phyloP scores from a whole-genome alignment of 1,284 basidiomycete species.

The Malassezia vespertilionis region DNA sequence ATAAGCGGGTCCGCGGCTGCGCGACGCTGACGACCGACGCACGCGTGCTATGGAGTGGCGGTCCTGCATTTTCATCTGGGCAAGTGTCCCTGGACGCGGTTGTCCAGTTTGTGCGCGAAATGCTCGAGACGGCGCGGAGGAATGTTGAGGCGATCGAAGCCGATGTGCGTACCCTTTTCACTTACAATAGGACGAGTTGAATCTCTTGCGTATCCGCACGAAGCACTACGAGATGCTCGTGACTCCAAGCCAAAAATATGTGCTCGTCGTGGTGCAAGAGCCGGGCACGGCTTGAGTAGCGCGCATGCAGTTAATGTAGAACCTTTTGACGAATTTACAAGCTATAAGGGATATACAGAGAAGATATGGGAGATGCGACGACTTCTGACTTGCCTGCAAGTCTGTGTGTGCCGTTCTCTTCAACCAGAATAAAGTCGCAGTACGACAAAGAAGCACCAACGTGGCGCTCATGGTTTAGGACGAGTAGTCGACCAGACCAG shows the following conservation, averaged over 20 bases:
- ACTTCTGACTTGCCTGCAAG: too few species aligned
- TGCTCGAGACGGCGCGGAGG: neutral
- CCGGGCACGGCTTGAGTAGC: too few species aligned
- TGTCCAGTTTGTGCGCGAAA: constrained; percentile 10
- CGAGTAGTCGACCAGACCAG: constrained; percentile 38
- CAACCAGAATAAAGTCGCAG: neutral
- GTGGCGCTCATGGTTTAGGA: neutral
- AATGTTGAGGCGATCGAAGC: constrained; percentile 1
- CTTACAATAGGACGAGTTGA: constrained; percentile 26
- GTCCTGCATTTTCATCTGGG: constrained; percentile 1
- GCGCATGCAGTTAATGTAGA: too few species aligned
- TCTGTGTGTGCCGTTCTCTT: neutral
- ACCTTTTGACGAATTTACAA: too few species aligned
- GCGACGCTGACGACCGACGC: constrained; percentile 5
- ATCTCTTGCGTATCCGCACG: constrained; percentile 36
- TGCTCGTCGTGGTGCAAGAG: constrained; percentile 37
- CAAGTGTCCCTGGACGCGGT: neutral
- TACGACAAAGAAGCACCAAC: neutral
- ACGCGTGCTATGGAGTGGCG: constrained; percentile 14
- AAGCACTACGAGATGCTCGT: constrained; percentile 43
- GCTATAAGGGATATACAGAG: neutral
- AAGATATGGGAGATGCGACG: too few species aligned
- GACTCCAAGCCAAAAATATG: constrained; percentile 40
- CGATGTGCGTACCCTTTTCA: neutral
- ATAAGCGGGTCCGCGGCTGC: constrained; percentile 10